phyloP scores from a whole-genome alignment of 768 basidiomycete species.

The Boletus tomentosulus region DNA sequence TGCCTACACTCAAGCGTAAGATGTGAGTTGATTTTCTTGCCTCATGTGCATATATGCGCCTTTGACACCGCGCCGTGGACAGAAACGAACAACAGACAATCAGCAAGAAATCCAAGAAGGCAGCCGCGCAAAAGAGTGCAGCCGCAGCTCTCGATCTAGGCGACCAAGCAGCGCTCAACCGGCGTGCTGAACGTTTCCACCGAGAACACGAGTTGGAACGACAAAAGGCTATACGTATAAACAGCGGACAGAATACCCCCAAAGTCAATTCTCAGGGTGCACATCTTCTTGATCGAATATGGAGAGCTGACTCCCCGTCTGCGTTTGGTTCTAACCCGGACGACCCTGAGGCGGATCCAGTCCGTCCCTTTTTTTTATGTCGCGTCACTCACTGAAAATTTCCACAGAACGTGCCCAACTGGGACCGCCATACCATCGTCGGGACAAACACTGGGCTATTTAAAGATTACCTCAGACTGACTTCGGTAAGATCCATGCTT shows the following conservation, averaged over 20 bases:
- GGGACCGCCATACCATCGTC: slow-evolving; percentile 95
- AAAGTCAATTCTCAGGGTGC: slow-evolving; percentile 47
- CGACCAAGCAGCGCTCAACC: slow-evolving; percentile 66
- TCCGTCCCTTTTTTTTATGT: slow-evolving; percentile 33
- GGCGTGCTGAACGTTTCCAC: slow-evolving; percentile 85
- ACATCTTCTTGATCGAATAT: slow-evolving; percentile 49
- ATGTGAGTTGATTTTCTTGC: slow-evolving; percentile 39
- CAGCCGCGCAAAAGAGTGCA: slow-evolving; percentile 39
- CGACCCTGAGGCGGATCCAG: slow-evolving; percentile 71
- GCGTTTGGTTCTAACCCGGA: slow-evolving; percentile 46
- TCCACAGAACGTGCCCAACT: slow-evolving; percentile 86
- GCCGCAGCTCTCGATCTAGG: slow-evolving; percentile 46
- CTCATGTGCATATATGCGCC: background rate
- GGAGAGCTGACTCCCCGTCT: slow-evolving; percentile 45
- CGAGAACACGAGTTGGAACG: slow-evolving; percentile 85
- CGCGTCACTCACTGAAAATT: slow-evolving; percentile 6
- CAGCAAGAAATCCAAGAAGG: slow-evolving; percentile 60
- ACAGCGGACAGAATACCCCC: slow-evolving; percentile 31
- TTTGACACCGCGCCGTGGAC: slow-evolving; percentile 9
- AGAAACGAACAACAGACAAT: slow-evolving; percentile 42
- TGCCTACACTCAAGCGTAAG: slow-evolving; percentile 64
- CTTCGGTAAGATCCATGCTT: slow-evolving; percentile 55
- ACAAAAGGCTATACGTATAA: slow-evolving; percentile 45
- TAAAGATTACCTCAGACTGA: slow-evolving; percentile 94
- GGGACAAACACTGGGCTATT: slow-evolving; percentile 87